Evolutionary conservation across 306 rosid species (phyloP), one percentile per base, ranked within the genome.

Genomic region (Ormosia emarginata): DNA sequence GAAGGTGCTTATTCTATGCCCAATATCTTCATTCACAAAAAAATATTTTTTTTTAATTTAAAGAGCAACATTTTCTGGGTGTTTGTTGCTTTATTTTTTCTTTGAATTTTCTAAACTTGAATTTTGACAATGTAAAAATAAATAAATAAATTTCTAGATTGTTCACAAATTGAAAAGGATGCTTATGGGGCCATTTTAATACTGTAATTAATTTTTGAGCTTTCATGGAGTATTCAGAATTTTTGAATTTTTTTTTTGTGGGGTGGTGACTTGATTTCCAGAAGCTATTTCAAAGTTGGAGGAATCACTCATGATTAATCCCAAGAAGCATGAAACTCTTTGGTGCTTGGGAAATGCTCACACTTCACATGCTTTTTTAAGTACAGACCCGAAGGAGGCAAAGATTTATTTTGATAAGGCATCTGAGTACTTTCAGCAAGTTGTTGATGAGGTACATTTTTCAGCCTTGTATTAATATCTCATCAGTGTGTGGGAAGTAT

Each of bases 301-400:
- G 87, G 94, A 95, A 86, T 94, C 92, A 2, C 79, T 95, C 83
- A 3, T 12, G 70, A 67, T 95, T 84, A 88, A 93, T 84, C 93
- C 97, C 57, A 86, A 83, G 88, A 92, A 91, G 82, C 97, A 91
- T 74, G 97, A 91, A 29, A 72, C 97, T 62, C 95, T 91, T 5
- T 95, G 98, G 98, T 95, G 95, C 79, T 58, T 95, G 32, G 98
- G 98, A 72, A 95, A 95, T 82, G 98, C 98, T 40, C 84, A 84
- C 67, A 94, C 97, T 29, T 84, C 97, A 17, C 74, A 79, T 8
- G 98, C 97, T 0, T 93, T 92, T 86, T 73, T 92, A 74, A 91
- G 68, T 66, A 94, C 97, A 0, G 90, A 93, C 52, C 62, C 2
- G 66, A 94, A 88, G 0, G 98, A 91, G 87, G 98, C 98, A 17